Conservation (phyloP, 352 stramenopile genomes). For the Globisporangium okanoganense region DNA sequence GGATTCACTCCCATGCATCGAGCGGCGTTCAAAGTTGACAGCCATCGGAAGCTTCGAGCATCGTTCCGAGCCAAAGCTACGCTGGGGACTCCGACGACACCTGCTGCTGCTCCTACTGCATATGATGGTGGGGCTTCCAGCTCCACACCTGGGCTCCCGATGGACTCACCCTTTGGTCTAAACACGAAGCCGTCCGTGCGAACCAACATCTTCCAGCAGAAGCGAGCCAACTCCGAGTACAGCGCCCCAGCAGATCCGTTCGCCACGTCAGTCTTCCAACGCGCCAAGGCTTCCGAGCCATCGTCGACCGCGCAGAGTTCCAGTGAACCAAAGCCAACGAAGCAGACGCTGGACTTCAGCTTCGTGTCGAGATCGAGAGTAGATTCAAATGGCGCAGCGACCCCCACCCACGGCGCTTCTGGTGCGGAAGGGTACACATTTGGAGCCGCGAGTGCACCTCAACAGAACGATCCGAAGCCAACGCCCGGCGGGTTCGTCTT, state of each 20-base stretch:
- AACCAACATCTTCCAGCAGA: slow-evolving; percentile 27
- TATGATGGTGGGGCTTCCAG: background rate
- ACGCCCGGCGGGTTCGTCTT: background rate
- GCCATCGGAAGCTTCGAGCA: slow-evolving; percentile 12
- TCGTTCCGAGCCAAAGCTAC: slow-evolving; percentile 34
- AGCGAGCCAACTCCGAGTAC: slow-evolving; percentile 20
- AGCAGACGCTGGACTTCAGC: slow-evolving; percentile 12
- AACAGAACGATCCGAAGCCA: slow-evolving; percentile 3
- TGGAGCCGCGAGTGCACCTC: background rate
- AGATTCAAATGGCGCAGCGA: slow-evolving; percentile 1
- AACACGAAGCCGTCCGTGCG: slow-evolving; percentile 11
- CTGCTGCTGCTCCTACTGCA: background rate
- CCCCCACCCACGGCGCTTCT: background rate
- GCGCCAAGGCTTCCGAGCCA: slow-evolving; percentile 8
- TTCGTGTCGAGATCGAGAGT: slow-evolving; percentile 11
- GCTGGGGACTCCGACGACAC: slow-evolving; percentile 19
- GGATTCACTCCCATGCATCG: background rate
- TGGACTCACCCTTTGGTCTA: slow-evolving; percentile 29
- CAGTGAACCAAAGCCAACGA: background rate
- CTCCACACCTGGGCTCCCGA: slow-evolving; percentile 8
- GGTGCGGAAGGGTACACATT: slow-evolving; percentile 10
- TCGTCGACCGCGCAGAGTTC: background rate
- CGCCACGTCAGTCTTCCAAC: slow-evolving; percentile 36
- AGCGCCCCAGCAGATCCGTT: slow-evolving; percentile 43
- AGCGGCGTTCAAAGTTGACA: slow-evolving; percentile 5